Conservation (phyloP, 176 grass and related monocot species). For the Lolium rigidum region DNA sequence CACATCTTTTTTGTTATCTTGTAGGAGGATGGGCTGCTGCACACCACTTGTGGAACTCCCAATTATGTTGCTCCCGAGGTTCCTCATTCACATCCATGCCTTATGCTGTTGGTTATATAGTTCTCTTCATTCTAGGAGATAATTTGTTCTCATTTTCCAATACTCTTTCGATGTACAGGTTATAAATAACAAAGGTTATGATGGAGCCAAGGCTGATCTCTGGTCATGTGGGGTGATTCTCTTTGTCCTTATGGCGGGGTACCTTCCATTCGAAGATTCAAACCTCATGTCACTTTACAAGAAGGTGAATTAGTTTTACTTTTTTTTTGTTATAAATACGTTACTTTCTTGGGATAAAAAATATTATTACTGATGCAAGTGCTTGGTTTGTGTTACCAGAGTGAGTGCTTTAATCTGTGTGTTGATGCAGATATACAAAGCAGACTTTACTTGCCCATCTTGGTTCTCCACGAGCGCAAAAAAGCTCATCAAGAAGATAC, state of each 20-base stretch:
- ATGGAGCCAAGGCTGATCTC: constrained; percentile 93
- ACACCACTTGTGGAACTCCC: constrained; percentile 96
- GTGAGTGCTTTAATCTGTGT: constrained; percentile 2
- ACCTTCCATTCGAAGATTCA: constrained; percentile 90
- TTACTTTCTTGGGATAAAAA: neutral
- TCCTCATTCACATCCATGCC: neutral
- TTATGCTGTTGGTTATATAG: constrained; percentile 39
- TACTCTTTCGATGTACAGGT: constrained; percentile 58
- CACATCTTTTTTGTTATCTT: constrained; percentile 45
- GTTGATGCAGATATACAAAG: constrained; percentile 84
- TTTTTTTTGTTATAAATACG: neutral
- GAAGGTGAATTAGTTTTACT: constrained; percentile 60
- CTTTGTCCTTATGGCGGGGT: constrained; percentile 95
- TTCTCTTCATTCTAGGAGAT: constrained; percentile 26
- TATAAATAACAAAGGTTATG: constrained; percentile 95
- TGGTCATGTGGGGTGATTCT: constrained; percentile 99
- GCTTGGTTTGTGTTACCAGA: neutral
- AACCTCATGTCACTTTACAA: constrained; percentile 93
- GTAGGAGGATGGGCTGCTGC: constrained; percentile 92
- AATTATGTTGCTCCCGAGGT: constrained; percentile 99
- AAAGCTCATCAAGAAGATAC: constrained; percentile 94
- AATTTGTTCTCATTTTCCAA: constrained; percentile 51
- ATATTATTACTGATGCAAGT: constrained; percentile 3
- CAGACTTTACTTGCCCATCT: constrained; percentile 83
- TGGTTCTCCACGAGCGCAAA: constrained; percentile 97